phyloP scores from a whole-genome alignment of 1,284 basidiomycete species.

The Microstroma glucosiphilum region DNA sequence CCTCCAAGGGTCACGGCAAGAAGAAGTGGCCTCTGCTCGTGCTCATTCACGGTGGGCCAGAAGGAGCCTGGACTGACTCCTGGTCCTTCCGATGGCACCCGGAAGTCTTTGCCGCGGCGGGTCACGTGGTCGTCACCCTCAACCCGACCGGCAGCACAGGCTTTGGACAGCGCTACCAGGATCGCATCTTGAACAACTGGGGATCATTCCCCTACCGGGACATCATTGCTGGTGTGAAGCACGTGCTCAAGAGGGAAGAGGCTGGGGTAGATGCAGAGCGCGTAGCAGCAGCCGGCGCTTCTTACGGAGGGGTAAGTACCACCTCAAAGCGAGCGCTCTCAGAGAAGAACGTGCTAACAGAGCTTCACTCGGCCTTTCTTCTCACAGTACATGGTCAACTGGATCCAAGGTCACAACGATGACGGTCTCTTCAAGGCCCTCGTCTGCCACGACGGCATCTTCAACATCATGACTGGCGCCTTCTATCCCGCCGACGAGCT shows the following conservation, averaged over 20 bases:
- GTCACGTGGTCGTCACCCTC: conserved; percentile 31
- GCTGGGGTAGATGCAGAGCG: conserved; percentile 20
- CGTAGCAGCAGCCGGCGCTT: conserved; percentile 33
- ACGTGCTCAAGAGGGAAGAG: conserved; percentile 15
- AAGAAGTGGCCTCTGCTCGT: conserved; percentile 19
- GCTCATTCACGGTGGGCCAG: conserved; percentile 41
- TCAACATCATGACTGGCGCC: conserved; percentile 16
- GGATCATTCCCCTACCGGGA: conserved; percentile 29
- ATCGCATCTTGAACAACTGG: conserved; percentile 38
- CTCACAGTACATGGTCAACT: conserved; percentile 30
- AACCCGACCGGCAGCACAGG: conserved; percentile 36
- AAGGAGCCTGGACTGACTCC: conserved; percentile 31
- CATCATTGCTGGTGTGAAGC: conserved; percentile 21
- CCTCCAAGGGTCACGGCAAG: conserved; percentile 1
- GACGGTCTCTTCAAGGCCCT: conserved; percentile 35
- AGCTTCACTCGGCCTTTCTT: background rate
- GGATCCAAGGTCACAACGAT: conserved; percentile 43
- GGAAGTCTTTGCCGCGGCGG: conserved; percentile 28
- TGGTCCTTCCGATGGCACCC: conserved; percentile 43
- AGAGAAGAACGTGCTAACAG: background rate
- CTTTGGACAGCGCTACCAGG: conserved; percentile 34
- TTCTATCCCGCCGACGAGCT: conserved; percentile 36
- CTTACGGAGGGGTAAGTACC: conserved; percentile 20
- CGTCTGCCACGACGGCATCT: conserved; percentile 39
- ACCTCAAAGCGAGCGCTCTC: background rate